Conservation (phyloP, 768 basidiomycete genomes). For the Russula foetens region DNA sequence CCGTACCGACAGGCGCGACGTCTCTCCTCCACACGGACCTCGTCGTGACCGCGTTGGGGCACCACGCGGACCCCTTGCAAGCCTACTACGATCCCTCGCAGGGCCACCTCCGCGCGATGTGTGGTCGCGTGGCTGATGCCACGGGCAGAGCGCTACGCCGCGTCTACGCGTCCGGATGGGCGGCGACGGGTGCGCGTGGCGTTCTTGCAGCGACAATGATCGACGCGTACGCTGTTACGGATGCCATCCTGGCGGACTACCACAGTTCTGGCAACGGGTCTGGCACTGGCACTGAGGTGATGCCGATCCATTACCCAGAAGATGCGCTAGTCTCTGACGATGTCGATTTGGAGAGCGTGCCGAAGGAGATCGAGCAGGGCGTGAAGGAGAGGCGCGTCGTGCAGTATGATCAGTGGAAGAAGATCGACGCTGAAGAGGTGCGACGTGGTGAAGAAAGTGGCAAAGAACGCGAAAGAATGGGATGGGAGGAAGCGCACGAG, state of each 20-base stretch:
- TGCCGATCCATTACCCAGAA: not conserved
- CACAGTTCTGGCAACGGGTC: too few relatives aligned
- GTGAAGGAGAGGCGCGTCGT: constrained; percentile 39
- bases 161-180: constrained; percentile 94
- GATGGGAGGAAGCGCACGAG: constrained; percentile 48
- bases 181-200: constrained; percentile 82
- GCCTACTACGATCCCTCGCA: constrained; percentile 52
- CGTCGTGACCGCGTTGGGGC: constrained; percentile 84
- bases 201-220: constrained; percentile 93
- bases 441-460: constrained; percentile 44
- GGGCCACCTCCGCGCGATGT: constrained; percentile 46
- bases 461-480: constrained; percentile 75
- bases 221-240: constrained; percentile 76
- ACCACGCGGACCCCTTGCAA: constrained; percentile 55
- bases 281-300: too few relatives aligned
- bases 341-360: constrained; percentile 35
- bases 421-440: constrained; percentile 64
- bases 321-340: constrained; percentile 29
- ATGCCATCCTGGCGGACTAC: constrained; percentile 58
- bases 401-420: constrained; percentile 67
- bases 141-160: constrained; percentile 35
- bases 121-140: constrained; percentile 41
- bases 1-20: constrained; percentile 48
- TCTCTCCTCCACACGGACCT: constrained; percentile 57
- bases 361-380: constrained; percentile 39